Evolutionary conservation across 352 stramenopile species (phyloP).

Genomic region (Globisporangium mamillatum): DNA sequence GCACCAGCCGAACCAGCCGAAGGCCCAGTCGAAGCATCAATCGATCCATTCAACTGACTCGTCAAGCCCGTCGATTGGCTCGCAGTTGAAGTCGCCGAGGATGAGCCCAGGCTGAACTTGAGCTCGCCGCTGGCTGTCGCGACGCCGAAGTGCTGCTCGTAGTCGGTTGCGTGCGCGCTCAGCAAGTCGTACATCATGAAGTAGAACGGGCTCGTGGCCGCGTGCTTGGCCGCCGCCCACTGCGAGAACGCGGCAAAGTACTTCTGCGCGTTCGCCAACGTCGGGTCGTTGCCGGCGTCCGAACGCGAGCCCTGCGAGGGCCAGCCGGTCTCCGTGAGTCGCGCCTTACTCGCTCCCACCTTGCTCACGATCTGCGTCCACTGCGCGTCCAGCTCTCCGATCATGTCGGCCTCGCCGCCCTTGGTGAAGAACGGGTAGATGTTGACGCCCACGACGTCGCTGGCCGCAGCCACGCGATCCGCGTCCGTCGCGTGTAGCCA

Average conservation of each 20-base stretch:
- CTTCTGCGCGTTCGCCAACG: conserved; percentile 2
- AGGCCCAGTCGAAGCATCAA: not conserved
- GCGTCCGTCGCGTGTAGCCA: conserved; percentile 40
- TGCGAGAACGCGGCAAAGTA: conserved; percentile 9
- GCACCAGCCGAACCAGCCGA: not conserved
- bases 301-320: conserved; percentile 21
- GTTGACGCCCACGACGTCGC: conserved; percentile 47
- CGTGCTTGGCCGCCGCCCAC: not conserved
- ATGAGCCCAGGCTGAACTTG: conserved; percentile 9
- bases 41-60: not conserved
- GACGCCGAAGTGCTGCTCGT: conserved; percentile 18
- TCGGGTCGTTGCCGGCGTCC: conserved; percentile 19
- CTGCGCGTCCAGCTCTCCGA: conserved; percentile 29
- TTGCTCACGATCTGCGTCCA: conserved; percentile 25
- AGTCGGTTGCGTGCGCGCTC: conserved; percentile 7
- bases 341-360: conserved; percentile 24
- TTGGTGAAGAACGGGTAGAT: conserved; percentile 78
- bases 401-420: conserved; percentile 21
- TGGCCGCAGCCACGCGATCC: conserved; percentile 23
- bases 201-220: conserved; percentile 9
- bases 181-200: conserved; percentile 22
- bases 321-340: conserved; percentile 41
- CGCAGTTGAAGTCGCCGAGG: not conserved
- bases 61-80: not conserved
- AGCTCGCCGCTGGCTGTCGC: conserved; percentile 4